Percentiles rank a stretch among this genome's conserved stretches.
These are phyloP conservation scores for Trichoderma sp. DNA, from an alignment of 2,329 filamentous ascomycete species.

Conservation along the genomic window DNA sequence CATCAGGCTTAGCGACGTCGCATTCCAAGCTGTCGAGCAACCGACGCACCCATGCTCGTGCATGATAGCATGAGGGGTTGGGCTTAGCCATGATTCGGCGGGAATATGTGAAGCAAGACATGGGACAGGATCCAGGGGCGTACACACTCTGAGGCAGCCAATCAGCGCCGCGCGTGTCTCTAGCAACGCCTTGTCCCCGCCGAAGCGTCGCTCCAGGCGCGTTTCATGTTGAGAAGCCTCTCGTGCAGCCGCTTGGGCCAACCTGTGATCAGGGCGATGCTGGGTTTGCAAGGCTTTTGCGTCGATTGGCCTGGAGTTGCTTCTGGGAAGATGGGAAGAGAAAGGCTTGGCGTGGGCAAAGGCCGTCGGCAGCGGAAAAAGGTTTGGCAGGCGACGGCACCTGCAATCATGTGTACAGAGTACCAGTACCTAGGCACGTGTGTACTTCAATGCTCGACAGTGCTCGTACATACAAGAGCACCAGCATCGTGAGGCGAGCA, in stretches of 20 bases:
- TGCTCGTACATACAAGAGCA: neutral
- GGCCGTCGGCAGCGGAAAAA: conserved; percentile 11
- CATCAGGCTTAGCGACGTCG: conserved; percentile 16
- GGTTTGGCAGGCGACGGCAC: neutral
- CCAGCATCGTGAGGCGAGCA: neutral
- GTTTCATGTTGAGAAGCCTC: conserved; percentile 47
- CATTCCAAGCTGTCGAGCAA: conserved; percentile 12
- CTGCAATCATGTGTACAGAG: neutral
- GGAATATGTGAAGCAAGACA: conserved; percentile 16
- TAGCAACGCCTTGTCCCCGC: conserved; percentile 35
- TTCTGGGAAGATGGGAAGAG: neutral
- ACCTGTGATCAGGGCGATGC: neutral
- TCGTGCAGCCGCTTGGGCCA: conserved; percentile 14
- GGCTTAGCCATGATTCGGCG: conserved; percentile 17
- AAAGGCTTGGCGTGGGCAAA: neutral
- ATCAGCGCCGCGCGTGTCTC: conserved; percentile 29
- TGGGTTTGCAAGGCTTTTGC: neutral
- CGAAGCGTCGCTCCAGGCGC: conserved; percentile 42
- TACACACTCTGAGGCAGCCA: conserved; percentile 21
- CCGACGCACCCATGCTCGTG: conserved; percentile 1
- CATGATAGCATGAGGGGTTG: conserved; percentile 7
- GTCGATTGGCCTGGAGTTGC: neutral
- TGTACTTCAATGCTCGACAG: neutral
- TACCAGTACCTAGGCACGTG: neutral
- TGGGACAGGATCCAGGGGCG: conserved; percentile 26